Conservation (phyloP, 768 basidiomycete species). For the Leccinum obscurum region DNA sequence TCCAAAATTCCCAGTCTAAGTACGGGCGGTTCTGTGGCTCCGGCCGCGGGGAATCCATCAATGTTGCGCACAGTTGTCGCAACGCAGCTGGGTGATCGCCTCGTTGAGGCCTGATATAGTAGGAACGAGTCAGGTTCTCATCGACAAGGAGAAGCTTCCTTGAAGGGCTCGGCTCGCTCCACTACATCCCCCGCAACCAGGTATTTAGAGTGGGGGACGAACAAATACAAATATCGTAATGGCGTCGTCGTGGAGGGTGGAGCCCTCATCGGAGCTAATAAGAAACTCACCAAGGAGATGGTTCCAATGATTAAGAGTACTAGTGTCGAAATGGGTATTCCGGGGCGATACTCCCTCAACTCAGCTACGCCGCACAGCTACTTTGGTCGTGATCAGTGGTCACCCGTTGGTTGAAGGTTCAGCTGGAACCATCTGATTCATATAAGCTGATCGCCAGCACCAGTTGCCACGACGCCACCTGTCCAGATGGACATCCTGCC, state of each 20-base stretch:
- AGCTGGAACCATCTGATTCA: slow-evolving; percentile 22
- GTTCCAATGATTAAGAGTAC: background rate
- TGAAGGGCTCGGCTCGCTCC: slow-evolving; percentile 3
- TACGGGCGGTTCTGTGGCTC: slow-evolving; percentile 13
- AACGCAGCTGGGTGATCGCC: slow-evolving; percentile 10
- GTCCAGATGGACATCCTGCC: slow-evolving; percentile 14
- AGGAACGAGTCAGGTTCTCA: slow-evolving; percentile 14
- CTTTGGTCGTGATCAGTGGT: slow-evolving; percentile 11
- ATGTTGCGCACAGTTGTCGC: slow-evolving; percentile 2
- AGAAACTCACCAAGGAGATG: background rate
- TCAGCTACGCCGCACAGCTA: slow-evolving; percentile 19
- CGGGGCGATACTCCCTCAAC: slow-evolving; percentile 19
- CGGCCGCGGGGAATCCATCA: slow-evolving; percentile 19
- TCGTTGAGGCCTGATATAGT: slow-evolving; percentile 19
- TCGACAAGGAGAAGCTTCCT: slow-evolving; percentile 8
- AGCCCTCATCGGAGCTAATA: background rate
- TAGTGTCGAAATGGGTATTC: slow-evolving; percentile 7
- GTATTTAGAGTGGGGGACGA: slow-evolving; percentile 8
- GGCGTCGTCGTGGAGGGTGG: slow-evolving; percentile 24
- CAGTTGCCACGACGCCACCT: slow-evolving; percentile 21
- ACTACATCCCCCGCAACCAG: slow-evolving; percentile 17
- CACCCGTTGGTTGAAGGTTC: slow-evolving; percentile 1
- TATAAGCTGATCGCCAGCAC: slow-evolving; percentile 19
- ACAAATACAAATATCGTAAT: slow-evolving; percentile 28
- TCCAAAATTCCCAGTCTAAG: slow-evolving; percentile 8